These are phyloP conservation scores for Scopulariopsis brevicaulis DNA, from an alignment of 2,329 filamentous ascomycete genomes.

Conservation along the genomic window DNA sequence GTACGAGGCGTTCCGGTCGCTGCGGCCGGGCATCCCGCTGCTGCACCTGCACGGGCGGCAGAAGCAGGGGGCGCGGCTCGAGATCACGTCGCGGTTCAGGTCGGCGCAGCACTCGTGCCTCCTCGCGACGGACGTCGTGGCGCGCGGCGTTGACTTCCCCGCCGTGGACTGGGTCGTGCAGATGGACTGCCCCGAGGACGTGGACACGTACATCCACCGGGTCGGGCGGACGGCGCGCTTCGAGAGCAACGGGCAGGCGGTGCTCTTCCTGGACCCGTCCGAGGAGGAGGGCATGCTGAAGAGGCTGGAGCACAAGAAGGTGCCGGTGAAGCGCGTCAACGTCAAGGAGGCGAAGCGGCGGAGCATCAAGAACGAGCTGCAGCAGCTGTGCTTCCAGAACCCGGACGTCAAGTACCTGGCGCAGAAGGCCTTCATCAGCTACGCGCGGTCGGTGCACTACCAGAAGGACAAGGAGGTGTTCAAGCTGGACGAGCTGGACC, in stretches of 20 bases:
- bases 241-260: constrained; percentile 74
- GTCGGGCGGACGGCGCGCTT: constrained; percentile 93
- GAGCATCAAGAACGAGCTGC: constrained; percentile 72
- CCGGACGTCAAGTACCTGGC: constrained; percentile 88
- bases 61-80: constrained; percentile 78
- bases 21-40: constrained; percentile 88
- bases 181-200: constrained; percentile 91
- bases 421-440: constrained; percentile 91
- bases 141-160: constrained; percentile 88
- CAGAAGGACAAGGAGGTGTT: constrained; percentile 92
- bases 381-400: constrained; percentile 94
- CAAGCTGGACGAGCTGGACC: constrained; percentile 66
- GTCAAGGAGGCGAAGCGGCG: constrained; percentile 83
- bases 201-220: constrained; percentile 94
- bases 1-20: constrained; percentile 83
- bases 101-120: constrained; percentile 74
- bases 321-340: constrained; percentile 78
- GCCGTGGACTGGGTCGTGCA: constrained; percentile 99
- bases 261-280: constrained; percentile 83
- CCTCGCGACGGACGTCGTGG: constrained; percentile 92
- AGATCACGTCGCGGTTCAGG: constrained; percentile 78
- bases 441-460: constrained; percentile 72
- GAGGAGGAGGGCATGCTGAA: constrained; percentile 89
- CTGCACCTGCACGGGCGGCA: constrained; percentile 90
- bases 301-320: constrained; percentile 76